Conservation (phyloP, 306 rosid genomes). For the Cercis canadensis region DNA sequence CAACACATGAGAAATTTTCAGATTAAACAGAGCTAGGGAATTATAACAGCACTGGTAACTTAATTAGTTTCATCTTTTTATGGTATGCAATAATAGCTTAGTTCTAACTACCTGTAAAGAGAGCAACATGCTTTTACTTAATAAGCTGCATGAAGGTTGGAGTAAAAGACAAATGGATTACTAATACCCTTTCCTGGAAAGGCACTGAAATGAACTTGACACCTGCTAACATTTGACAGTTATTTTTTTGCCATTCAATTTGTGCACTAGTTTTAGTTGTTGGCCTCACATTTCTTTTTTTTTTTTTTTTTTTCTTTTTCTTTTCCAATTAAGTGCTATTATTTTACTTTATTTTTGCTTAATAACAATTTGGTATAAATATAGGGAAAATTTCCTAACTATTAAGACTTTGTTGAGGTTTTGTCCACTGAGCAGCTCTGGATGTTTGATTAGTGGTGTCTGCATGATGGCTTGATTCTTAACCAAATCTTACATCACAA, state of each 20-base stretch:
- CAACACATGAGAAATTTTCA: not conserved
- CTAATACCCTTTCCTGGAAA: not conserved
- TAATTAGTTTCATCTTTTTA: not conserved
- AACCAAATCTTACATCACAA: not conserved
- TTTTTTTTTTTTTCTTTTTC: too few relatives aligned
- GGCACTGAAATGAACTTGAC: not conserved
- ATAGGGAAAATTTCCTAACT: not conserved
- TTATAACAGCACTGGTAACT: not conserved
- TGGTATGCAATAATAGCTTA: not conserved
- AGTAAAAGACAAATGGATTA: not conserved
- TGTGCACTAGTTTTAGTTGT: too few relatives aligned
- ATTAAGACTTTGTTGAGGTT: constrained; percentile 1
- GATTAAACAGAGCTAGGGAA: constrained; percentile 1
- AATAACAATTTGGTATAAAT: not conserved
- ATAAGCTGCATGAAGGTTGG: not conserved
- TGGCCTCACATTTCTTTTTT: not conserved
- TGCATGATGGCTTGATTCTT: too few relatives aligned
- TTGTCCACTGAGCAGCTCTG: not conserved
- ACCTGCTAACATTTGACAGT: not conserved
- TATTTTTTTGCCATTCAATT: not conserved
- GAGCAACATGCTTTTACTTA: not conserved
- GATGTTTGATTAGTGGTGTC: too few relatives aligned
- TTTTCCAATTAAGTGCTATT: not conserved
- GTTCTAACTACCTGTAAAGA: not conserved
- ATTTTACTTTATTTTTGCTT: not conserved